Evolutionary conservation across 331 rosid genomes (phyloP).

Genomic region (Dryas integrifolia): DNA sequence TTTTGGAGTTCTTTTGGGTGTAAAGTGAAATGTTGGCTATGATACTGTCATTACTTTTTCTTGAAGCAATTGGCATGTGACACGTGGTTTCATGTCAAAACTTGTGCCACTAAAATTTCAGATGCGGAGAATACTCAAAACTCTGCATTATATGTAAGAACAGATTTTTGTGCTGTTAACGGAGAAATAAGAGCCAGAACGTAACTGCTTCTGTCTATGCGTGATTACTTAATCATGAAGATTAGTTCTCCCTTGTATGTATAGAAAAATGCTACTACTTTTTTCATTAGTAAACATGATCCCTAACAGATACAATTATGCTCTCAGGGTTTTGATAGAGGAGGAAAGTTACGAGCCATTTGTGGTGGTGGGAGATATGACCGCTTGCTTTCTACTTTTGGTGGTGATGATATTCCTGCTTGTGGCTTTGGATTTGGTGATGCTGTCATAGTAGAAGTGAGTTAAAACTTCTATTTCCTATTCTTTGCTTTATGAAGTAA

Average conservation of each 20-base stretch:
- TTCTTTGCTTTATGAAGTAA: background rate
- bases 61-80: background rate
- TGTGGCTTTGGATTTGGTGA: conserved; percentile 99
- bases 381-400: conserved; percentile 82
- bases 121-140: background rate
- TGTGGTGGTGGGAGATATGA: conserved; percentile 98
- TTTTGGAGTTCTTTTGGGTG: background rate
- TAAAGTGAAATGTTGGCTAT: conserved; percentile 5
- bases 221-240: background rate
- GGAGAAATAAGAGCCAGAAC: background rate
- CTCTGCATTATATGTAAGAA: background rate
- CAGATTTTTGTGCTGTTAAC: background rate
- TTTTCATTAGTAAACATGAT: background rate
- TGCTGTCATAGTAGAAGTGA: conserved; percentile 93
- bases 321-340: conserved; percentile 81
- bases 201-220: background rate
- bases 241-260: background rate
- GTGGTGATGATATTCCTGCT: conserved; percentile 87
- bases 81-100: background rate
- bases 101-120: background rate
- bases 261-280: background rate
- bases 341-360: conserved; percentile 93
- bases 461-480: conserved; percentile 21
- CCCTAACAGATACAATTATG: background rate
- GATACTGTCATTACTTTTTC: background rate